Base-by-base conservation (phyloP, 2,329 filamentous ascomycete genomes). In the Colletotrichum sp. region DNA sequence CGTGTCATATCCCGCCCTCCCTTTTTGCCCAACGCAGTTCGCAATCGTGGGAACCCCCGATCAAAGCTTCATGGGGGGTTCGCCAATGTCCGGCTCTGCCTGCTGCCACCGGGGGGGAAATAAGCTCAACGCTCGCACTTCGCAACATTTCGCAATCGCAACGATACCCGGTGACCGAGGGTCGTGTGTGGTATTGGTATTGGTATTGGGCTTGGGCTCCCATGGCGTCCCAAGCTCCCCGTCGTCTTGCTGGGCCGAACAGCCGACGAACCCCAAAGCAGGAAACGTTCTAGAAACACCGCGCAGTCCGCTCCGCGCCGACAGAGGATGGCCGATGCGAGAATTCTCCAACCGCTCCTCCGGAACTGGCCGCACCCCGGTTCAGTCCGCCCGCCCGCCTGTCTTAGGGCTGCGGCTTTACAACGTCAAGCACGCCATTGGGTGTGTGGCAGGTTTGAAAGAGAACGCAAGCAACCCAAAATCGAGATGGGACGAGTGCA, bases 241-340 rank as follows among this genome's bases (percentile, higher is more conserved):
- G 5, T 13, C 18, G 32, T 57, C 18, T 8, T 67, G n/a, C n/a
- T 32, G 12, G 30, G 21, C 44, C 65, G 49, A 62, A 32, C 44
- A 52, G 21, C 52, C 52, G 49, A 24, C n/a, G 57, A 64, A 63
- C 4, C 36, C 57, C 44, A 13, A 24, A 57, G 16, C n/a, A 24
- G 72, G 72, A 73, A 68, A 32, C 34, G 26, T 76, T 76, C 64
- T 55, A 55, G 64, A 76, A 76, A 49, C 26, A 5, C n/a, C 34
- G 28, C 12, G 26, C 8, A 63, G 13, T 65, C 39, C 21, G 32
- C 9, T 36, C 26, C 26, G 44, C 28, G 15, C 57, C 70, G 13
- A 73, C 28, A 65, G 36, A n/a, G 71, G 44, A 55, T 8, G 24
- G 34, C 59, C 74, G 70, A 76, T 76, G 74, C 74, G 74, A 60